Evolutionary conservation across 768 basidiomycete species (phyloP), one percentile per base, ranked within the genome.

Genomic region (Tylopilus plumbeoviolaceoides): DNA sequence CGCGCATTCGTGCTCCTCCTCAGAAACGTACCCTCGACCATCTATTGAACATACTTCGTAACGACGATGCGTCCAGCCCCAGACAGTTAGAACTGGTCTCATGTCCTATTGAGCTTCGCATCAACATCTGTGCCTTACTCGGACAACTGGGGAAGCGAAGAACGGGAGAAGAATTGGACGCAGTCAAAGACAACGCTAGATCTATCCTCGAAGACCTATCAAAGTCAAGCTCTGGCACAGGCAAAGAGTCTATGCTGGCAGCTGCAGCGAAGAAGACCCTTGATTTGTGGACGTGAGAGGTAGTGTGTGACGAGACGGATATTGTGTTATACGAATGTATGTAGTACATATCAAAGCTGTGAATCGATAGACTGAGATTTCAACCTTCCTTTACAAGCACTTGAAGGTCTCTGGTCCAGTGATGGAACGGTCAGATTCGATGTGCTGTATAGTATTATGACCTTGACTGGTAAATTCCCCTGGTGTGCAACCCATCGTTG

Each of bases 61-160:
- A 40, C 18, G 60, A 61, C 14, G 56, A 28, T n/a, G 33, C 50
- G 68, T 75, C 54, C 75, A 82, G 58, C 77, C 78, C 57, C 74
- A 79, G 55, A 53, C 61, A 54, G 42, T 9, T 38, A 40, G 61
- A 61, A 23, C 47, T 39, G 0, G 72, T 73, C 54, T 72, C 80
- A 55, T 84, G 83, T 61, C 85, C 85, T n/a, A 71, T 81, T 18
- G 91, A 92, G 72, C 80, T 93, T 52, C 81, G 89, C 44, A 74
- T 81, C 25, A 93, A 93, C 60, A 79, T 83, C 17, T 91, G 89
- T 64, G 79, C 85, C 7, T 76, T 93, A 54, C 69, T 93, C 25
- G 74, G 80, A 38, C 85, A 89, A 57, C 63, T 89, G 18, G 78
- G 78, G 31, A 78, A 78, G 59, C 75, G 83, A 60, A 70, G 74